These are phyloP conservation scores for Phytophthora pseudosyringae DNA, from an alignment of 352 stramenopile species.

Conservation along the genomic window DNA sequence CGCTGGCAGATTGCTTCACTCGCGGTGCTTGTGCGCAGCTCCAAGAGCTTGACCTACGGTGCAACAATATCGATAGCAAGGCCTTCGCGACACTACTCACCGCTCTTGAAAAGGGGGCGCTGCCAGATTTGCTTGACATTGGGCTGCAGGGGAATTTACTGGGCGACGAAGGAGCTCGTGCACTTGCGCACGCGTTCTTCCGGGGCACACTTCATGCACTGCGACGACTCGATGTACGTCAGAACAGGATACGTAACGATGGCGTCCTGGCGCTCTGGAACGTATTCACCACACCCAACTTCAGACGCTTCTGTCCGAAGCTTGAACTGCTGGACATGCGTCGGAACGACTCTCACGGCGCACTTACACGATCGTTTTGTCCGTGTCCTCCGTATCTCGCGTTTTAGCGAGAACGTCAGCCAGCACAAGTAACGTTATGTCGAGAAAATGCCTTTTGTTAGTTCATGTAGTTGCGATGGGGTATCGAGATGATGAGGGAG, in stretches of 20 bases:
- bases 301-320: slow-evolving; percentile 60
- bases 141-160: slow-evolving; percentile 65
- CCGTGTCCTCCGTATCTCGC: slow-evolving; percentile 60
- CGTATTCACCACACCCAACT: slow-evolving; percentile 63
- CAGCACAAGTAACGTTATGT: too few species aligned
- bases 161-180: slow-evolving; percentile 62
- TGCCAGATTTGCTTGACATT: slow-evolving; percentile 62
- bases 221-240: slow-evolving; percentile 57
- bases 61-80: slow-evolving; percentile 64
- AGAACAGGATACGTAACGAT: slow-evolving; percentile 72
- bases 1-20: slow-evolving; percentile 59
- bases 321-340: slow-evolving; percentile 70
- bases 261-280: slow-evolving; percentile 71
- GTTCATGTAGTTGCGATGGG: too few species aligned
- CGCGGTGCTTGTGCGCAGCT: slow-evolving; percentile 63
- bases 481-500: too few species aligned
- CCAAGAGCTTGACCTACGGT: slow-evolving; percentile 64
- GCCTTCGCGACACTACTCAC: slow-evolving; percentile 45
- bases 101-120: slow-evolving; percentile 51
- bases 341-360: slow-evolving; percentile 59
- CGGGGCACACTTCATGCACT: slow-evolving; percentile 52
- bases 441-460: too few species aligned
- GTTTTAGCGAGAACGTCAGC: slow-evolving; percentile 37
- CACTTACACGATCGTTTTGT: slow-evolving; percentile 59
- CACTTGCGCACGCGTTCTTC: slow-evolving; percentile 63